phyloP scores from a whole-genome alignment of 352 stramenopile genomes.

The Pilasporangium apinafurcum region DNA sequence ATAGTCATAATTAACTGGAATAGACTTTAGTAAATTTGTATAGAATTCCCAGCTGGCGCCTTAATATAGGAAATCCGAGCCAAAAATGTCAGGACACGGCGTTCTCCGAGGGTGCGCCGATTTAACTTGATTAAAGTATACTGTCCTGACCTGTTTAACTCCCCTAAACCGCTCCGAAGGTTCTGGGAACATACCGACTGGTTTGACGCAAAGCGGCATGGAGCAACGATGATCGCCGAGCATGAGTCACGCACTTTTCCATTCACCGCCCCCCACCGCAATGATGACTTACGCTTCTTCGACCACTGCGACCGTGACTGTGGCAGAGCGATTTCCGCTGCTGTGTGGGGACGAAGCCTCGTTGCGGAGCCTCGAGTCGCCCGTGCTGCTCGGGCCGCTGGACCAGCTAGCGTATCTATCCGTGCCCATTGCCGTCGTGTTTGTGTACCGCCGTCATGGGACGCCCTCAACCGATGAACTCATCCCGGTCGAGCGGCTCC shows the following conservation, averaged over 20 bases:
- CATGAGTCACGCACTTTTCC: too few species aligned
- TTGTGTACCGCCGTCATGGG: conserved; percentile 11
- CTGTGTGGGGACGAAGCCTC: background rate
- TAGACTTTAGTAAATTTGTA: too few species aligned
- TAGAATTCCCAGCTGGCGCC: too few species aligned
- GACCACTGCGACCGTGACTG: background rate
- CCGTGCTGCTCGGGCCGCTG: conserved; percentile 10
- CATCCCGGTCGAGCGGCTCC: background rate
- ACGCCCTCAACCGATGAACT: background rate
- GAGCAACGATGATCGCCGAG: too few species aligned
- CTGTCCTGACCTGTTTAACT: too few species aligned
- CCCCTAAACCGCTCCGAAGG: background rate
- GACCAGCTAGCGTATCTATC: conserved; percentile 11
- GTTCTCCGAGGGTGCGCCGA: too few species aligned
- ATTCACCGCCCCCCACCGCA: background rate
- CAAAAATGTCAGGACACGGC: too few species aligned
- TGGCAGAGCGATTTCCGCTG: background rate
- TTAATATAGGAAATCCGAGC: too few species aligned
- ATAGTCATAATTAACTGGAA: too few species aligned
- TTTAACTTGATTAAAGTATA: too few species aligned
- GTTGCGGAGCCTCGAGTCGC: conserved; percentile 1
- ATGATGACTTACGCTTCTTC: background rate
- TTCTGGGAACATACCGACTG: background rate
- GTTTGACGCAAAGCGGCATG: background rate
- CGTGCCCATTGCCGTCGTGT: conserved; percentile 10